phyloP scores from a whole-genome alignment of 352 stramenopile species.

The Phytophthora rubi region DNA sequence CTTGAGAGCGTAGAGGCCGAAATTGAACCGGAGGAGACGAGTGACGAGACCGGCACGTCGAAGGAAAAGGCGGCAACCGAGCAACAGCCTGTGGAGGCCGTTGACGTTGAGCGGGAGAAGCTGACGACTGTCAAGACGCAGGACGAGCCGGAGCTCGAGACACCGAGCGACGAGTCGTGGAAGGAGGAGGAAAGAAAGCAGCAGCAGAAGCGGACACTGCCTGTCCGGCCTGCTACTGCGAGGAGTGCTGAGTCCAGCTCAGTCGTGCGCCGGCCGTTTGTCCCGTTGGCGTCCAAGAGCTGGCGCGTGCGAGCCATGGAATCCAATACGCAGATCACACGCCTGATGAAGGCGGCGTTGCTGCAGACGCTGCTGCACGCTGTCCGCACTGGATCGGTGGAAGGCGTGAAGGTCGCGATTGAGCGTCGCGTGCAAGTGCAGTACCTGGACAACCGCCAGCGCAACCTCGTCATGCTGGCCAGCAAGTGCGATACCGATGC shows the following conservation, averaged over 20 bases:
- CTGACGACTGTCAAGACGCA: constrained; percentile 18
- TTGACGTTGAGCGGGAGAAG: constrained; percentile 19
- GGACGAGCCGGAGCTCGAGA: constrained; percentile 34
- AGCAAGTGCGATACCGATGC: constrained; percentile 85
- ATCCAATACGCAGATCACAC: constrained; percentile 71
- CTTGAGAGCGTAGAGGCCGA: constrained; percentile 21
- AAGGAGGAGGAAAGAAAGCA: constrained; percentile 11
- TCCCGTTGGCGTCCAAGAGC: constrained; percentile 54
- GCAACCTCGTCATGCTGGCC: constrained; percentile 88
- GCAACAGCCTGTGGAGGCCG: neutral
- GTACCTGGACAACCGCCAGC: constrained; percentile 77
- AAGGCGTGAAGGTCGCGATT: constrained; percentile 86
- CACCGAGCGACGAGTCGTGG: constrained; percentile 31
- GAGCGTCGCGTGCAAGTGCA: constrained; percentile 79
- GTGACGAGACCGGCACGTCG: constrained; percentile 21
- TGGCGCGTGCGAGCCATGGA: constrained; percentile 61
- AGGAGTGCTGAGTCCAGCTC: constrained; percentile 35
- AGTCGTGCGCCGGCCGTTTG: constrained; percentile 43
- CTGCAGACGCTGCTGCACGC: constrained; percentile 88
- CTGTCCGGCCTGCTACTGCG: constrained; percentile 26
- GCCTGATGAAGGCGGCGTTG: constrained; percentile 81
- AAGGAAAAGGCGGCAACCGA: constrained; percentile 22
- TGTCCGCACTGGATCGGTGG: constrained; percentile 75
- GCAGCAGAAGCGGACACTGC: constrained; percentile 3
- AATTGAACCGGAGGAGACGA: constrained; percentile 28